phyloP scores from a whole-genome alignment of 352 stramenopile genomes.

The Pythium dissotocum region DNA sequence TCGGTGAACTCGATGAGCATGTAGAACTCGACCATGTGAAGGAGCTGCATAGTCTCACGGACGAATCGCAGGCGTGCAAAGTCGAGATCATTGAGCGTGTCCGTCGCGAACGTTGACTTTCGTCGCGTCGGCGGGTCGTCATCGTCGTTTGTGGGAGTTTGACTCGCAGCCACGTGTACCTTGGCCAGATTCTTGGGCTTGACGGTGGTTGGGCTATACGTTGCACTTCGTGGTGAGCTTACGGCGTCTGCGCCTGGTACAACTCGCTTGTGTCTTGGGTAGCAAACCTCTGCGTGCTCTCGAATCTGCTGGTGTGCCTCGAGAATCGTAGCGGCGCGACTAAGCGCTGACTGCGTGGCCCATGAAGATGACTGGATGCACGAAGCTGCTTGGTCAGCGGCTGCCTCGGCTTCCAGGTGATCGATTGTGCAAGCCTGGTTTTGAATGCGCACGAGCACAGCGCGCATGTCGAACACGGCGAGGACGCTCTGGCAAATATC shows the following conservation, averaged over 20 bases:
- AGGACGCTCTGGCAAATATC: constrained; percentile 12
- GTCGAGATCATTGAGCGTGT: neutral
- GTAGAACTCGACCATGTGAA: constrained; percentile 19
- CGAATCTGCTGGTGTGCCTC: neutral
- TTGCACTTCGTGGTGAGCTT: neutral
- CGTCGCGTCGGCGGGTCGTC: neutral
- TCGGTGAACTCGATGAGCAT: constrained; percentile 20
- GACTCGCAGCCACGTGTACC: neutral
- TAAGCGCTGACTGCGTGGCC: neutral
- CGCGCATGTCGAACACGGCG: neutral
- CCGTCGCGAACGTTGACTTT: neutral
- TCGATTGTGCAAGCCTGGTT: neutral
- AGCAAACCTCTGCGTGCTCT: neutral
- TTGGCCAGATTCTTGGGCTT: neutral
- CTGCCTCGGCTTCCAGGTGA: neutral
- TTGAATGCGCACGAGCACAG: neutral
- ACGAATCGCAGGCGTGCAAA: constrained; percentile 5
- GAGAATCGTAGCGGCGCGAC: neutral
- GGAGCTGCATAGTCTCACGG: constrained; percentile 2
- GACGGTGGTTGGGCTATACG: neutral
- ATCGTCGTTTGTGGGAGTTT: neutral
- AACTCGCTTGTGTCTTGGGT: neutral
- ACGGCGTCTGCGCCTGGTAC: neutral
- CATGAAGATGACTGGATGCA: neutral
- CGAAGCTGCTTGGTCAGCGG: neutral